phyloP scores from a whole-genome alignment of 352 stramenopile species.

The Globisporangium cystogenes region DNA sequence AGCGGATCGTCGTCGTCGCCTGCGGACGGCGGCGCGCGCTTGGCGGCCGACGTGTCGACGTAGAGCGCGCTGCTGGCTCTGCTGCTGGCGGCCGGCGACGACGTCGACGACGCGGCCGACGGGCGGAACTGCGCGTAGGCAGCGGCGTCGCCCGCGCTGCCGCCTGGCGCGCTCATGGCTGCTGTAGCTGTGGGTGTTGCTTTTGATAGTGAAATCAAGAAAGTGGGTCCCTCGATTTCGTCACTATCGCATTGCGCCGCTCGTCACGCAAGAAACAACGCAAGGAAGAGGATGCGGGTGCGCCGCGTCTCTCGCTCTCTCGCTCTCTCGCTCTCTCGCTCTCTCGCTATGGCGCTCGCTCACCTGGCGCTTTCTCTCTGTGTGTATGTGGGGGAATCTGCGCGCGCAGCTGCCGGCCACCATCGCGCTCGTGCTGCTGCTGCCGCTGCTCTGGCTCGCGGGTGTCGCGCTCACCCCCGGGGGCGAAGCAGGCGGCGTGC shows the following conservation, averaged over 20 bases:
- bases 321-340: too few relatives aligned
- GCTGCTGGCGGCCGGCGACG: slow-evolving; percentile 2
- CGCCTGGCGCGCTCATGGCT: background rate
- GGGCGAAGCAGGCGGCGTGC: slow-evolving; percentile 57
- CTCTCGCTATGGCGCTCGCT: too few relatives aligned
- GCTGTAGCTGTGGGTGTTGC: too few relatives aligned
- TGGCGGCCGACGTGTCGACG: slow-evolving; percentile 8
- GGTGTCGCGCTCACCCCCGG: slow-evolving; percentile 66
- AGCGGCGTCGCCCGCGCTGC: background rate
- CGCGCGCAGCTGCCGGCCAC: slow-evolving; percentile 59
- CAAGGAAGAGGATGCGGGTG: background rate
- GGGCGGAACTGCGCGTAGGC: slow-evolving; percentile 11
- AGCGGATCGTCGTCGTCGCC: slow-evolving; percentile 39
- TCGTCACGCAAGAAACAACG: background rate
- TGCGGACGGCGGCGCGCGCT: slow-evolving; percentile 6
- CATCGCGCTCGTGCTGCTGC: slow-evolving; percentile 46
- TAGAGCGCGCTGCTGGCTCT: slow-evolving; percentile 5
- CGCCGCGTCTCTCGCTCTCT: too few relatives aligned
- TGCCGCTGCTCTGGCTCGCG: slow-evolving; percentile 69
- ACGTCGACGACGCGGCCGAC: slow-evolving; percentile 3
- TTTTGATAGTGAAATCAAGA: too few relatives aligned
- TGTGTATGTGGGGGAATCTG: background rate
- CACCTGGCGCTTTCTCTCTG: too few relatives aligned
- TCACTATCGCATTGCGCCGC: background rate
- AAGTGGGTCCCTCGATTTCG: background rate